Percentiles rank a stretch among this genome's conserved stretches.
These are phyloP conservation scores for Papiliotrema terrestris DNA, from an alignment of 1,284 basidiomycete species.

Conservation along the genomic window DNA sequence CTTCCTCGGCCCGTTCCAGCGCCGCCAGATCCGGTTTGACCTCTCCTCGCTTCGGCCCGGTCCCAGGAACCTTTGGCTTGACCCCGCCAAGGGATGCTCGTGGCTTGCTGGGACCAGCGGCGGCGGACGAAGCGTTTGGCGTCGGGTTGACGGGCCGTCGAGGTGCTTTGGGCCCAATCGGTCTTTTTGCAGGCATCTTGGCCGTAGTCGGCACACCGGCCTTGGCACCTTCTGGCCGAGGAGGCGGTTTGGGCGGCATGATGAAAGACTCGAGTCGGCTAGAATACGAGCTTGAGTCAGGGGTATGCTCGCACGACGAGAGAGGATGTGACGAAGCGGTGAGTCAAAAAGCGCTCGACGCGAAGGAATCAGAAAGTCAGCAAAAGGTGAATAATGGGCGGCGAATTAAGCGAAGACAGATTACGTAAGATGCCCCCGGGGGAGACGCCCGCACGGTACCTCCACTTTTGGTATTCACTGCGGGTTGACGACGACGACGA, in stretches of 20 bases:
- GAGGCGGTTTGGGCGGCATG: not conserved
- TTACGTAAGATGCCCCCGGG: not conserved
- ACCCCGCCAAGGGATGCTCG: not conserved
- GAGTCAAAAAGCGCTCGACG: not conserved
- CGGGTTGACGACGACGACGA: no score
- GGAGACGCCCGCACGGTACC: not conserved
- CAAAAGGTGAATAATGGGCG: no score
- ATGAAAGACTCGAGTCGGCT: not conserved
- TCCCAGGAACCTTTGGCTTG: no score
- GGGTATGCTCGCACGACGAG: not conserved
- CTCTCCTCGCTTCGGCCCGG: not conserved
- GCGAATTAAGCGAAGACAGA: no score
- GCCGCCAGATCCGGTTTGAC: not conserved
- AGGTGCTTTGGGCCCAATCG: no score
- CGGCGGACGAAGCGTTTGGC: not conserved
- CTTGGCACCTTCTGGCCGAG: not conserved
- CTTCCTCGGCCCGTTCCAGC: not conserved
- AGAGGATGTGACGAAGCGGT: not conserved
- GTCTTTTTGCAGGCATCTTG: not conserved
- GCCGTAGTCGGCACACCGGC: not conserved
- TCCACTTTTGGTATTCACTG: no score
- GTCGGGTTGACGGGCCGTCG: no score
- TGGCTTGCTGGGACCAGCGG: not conserved
- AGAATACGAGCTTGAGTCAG: not conserved
- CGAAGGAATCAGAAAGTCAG: no score